Conservation (phyloP, 2,329 filamentous ascomycete species). For the Sphaceloma murrayae region DNA sequence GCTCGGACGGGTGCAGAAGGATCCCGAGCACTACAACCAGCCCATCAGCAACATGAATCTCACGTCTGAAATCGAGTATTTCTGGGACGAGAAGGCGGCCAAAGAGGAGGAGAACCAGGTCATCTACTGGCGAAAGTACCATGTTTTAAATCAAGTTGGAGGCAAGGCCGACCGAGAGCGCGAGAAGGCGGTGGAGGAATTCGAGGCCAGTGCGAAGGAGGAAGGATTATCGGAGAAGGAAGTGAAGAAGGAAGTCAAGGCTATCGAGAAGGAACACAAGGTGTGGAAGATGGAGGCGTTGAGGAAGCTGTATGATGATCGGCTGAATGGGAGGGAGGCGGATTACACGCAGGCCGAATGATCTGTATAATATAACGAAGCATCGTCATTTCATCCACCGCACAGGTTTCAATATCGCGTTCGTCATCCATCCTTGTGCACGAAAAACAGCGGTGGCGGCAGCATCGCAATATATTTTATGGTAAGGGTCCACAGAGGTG, state of each 20-base stretch:
- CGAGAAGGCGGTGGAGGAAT: conserved; percentile 21
- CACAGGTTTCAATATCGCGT: too few relatives aligned
- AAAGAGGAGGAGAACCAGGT: conserved; percentile 23
- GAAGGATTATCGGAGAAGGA: conserved; percentile 22
- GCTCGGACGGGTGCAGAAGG: background rate
- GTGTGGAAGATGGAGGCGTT: conserved; percentile 4
- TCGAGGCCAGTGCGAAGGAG: conserved; percentile 17
- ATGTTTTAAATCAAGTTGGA: conserved; percentile 21
- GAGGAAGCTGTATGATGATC: conserved; percentile 8
- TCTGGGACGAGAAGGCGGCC: conserved; percentile 19
- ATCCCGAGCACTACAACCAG: background rate
- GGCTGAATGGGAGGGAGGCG: background rate
- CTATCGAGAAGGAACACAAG: conserved; percentile 15
- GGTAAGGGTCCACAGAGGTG: too few relatives aligned
- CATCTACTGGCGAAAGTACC: conserved; percentile 25
- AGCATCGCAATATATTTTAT: too few relatives aligned
- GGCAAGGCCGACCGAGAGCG: conserved; percentile 19
- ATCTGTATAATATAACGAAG: too few relatives aligned
- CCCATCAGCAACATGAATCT: background rate
- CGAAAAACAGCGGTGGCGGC: too few relatives aligned
- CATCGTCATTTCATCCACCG: too few relatives aligned
- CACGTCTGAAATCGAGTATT: background rate
- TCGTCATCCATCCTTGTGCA: too few relatives aligned
- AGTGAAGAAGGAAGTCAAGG: conserved; percentile 14
- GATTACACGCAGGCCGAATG: background rate